Percentiles rank a stretch among this genome's conserved stretches.
phyloP scores from a whole-genome alignment of 768 basidiomycete species.

The Pleurotus citrinopileatus region DNA sequence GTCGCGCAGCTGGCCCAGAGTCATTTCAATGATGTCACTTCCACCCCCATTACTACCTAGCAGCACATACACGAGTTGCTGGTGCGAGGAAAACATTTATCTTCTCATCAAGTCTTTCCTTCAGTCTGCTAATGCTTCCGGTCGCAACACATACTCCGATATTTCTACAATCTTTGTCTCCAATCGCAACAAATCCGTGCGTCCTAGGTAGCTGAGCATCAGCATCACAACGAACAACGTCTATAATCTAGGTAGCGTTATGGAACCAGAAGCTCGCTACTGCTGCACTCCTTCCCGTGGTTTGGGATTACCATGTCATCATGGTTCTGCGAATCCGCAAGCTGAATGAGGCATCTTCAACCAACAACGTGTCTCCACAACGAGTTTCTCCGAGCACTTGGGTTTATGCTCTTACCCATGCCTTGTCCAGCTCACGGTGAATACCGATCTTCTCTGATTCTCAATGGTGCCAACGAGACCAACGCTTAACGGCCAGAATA shows the following conservation, averaged over 20 bases:
- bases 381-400: too few relatives aligned
- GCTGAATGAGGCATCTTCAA: too few relatives aligned
- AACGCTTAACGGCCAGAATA: too few relatives aligned
- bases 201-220: slow-evolving; percentile 12
- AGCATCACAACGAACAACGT: background rate
- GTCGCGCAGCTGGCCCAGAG: too few relatives aligned
- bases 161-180: slow-evolving; percentile 62
- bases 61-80: slow-evolving; percentile 53
- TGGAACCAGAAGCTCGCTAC: slow-evolving; percentile 54
- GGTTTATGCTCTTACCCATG: slow-evolving; percentile 56
- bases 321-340: slow-evolving; percentile 43
- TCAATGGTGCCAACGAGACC: background rate
- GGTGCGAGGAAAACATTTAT: slow-evolving; percentile 77
- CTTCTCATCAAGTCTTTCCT: slow-evolving; percentile 47
- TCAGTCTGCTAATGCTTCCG: slow-evolving; percentile 20
- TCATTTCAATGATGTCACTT: slow-evolving; percentile 1
- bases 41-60: slow-evolving; percentile 34
- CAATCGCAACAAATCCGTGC: slow-evolving; percentile 55
- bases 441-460: slow-evolving; percentile 11
- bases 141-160: slow-evolving; percentile 49
- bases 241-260: slow-evolving; percentile 59
- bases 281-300: slow-evolving; percentile 34
- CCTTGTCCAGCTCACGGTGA: slow-evolving; percentile 53
- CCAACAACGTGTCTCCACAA: too few relatives aligned
- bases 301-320: slow-evolving; percentile 80